Conservation (phyloP, 371 early-diverging fungal species). For the Umbelopsis sp. region DNA sequence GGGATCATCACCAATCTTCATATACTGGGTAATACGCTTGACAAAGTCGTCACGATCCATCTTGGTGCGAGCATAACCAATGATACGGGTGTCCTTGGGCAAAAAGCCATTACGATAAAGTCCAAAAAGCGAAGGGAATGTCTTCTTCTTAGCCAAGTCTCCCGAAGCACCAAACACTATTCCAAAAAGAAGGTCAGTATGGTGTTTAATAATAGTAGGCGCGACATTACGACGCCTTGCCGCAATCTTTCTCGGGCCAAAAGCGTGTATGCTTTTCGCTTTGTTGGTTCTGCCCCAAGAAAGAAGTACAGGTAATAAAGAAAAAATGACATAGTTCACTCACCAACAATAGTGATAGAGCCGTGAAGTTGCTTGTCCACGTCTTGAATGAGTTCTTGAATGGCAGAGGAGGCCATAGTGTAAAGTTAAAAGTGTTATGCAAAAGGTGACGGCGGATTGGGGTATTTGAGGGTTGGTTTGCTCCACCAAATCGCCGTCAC, state of each 20-base stretch:
- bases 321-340: background rate
- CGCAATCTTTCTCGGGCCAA: background rate
- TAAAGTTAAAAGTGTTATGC: slow-evolving; percentile 9
- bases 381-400: slow-evolving; percentile 23
- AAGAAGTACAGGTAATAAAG: background rate
- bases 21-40: slow-evolving; percentile 67
- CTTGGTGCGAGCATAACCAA: slow-evolving; percentile 96
- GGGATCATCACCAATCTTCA: slow-evolving; percentile 65
- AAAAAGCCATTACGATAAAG: slow-evolving; percentile 79
- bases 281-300: no score
- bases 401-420: slow-evolving; percentile 11
- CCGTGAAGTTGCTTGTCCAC: slow-evolving; percentile 28
- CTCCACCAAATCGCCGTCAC: background rate
- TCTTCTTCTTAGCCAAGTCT: slow-evolving; percentile 97
- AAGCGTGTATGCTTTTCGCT: background rate
- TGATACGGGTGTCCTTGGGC: slow-evolving; percentile 76
- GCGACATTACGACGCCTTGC: background rate
- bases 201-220: background rate
- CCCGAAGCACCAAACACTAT: slow-evolving; percentile 92
- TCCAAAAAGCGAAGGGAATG: slow-evolving; percentile 95
- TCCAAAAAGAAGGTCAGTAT: background rate
- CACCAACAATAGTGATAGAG: slow-evolving; percentile 33
- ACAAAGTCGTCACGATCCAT: slow-evolving; percentile 79
- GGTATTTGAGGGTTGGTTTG: background rate
- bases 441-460: slow-evolving; percentile 7